Conservation (phyloP, 129 eudicot genomes). For the Chrysanthemum lavandulifolium region DNA sequence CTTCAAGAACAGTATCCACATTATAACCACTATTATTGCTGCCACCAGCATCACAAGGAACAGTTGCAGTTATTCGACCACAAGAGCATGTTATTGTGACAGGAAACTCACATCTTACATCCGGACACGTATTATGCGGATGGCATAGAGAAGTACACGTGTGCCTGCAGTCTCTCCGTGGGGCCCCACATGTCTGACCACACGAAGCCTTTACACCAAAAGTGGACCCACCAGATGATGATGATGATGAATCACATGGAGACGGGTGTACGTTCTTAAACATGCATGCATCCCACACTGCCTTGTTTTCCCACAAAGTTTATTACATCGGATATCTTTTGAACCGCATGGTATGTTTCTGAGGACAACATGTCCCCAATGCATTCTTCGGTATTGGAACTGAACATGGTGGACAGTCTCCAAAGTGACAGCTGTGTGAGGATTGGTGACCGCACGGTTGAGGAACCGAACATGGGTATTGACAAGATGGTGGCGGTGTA, state of each 20-base stretch:
- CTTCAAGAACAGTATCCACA: slow-evolving; percentile 66
- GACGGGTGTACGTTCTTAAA: slow-evolving; percentile 81
- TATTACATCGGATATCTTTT: slow-evolving; percentile 82
- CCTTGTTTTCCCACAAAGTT: slow-evolving; percentile 88
- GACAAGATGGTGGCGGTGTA: slow-evolving; percentile 91
- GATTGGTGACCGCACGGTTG: slow-evolving; percentile 93
- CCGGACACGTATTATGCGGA: slow-evolving; percentile 70
- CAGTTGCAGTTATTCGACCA: slow-evolving; percentile 69
- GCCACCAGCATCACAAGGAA: slow-evolving; percentile 96
- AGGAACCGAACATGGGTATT: slow-evolving; percentile 74
- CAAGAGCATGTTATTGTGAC: slow-evolving; percentile 85
- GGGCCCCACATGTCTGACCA: slow-evolving; percentile 94
- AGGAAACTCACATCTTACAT: slow-evolving; percentile 78
- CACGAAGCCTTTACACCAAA: slow-evolving; percentile 59
- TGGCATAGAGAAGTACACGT: slow-evolving; percentile 83
- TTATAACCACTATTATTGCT: slow-evolving; percentile 48
- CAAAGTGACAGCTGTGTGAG: slow-evolving; percentile 94
- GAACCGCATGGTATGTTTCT: slow-evolving; percentile 95
- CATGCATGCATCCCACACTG: slow-evolving; percentile 98
- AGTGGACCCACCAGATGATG: slow-evolving; percentile 33
- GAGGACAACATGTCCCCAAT: slow-evolving; percentile 90
- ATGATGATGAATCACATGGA: slow-evolving; percentile 60
- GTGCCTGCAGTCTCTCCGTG: slow-evolving; percentile 94
- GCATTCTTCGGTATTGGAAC: slow-evolving; percentile 87
- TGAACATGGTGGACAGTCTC: slow-evolving; percentile 94